Base-by-base conservation (phyloP, 768 basidiomycete species). In the Leccinum longicurvipes region DNA sequence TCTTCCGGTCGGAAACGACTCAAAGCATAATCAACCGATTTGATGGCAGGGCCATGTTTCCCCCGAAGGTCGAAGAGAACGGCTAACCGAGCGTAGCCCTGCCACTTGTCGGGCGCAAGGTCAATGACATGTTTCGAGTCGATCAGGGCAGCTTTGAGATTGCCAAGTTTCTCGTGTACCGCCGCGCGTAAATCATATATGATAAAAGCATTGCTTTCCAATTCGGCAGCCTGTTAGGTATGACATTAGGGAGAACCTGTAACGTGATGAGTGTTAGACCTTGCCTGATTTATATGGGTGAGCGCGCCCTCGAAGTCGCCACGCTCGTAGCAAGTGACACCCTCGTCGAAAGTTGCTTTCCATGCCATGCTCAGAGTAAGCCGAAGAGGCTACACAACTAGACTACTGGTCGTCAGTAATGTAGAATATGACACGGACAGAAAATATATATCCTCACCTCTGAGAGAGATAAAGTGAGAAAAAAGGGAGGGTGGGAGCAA, bases 171-270 rank as follows among this genome's bases (percentile, higher is more conserved):
- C 64, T 87, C 82, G 62, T 85, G 79, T 5, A 83, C 80, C 0
- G 85, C 85, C 1, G 91, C 87, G 17, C 92, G 83, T 27, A 87
- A 89, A 62, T 93, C 92, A 57, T 83, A 85, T 8, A 91, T 72
- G 29, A 74, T 71, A 63, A 76, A 79, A 47, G 75, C 72, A 15
- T 74, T 73, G 12, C 73, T 75, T 11, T 78, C 79, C 14, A 70
- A 59, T 31, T 72, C 67, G 28, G 83, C 73, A 14, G 86, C 83
- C 86, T 90, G 60, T 48, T 34, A 19, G 41, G 41, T 19, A 11
- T 19, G 23, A 21, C 24, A 57, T 54, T 24, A 53, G 47, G 21
- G 15, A 50, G 46, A 19, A 34, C 19, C 24, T 12, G 9, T 24
- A 17, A 17, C 7, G 9, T 8, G 39, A 41, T 25, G 23, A 46